Base-by-base conservation (phyloP, 2,329 filamentous ascomycete species). In the Apiospora marii region DNA sequence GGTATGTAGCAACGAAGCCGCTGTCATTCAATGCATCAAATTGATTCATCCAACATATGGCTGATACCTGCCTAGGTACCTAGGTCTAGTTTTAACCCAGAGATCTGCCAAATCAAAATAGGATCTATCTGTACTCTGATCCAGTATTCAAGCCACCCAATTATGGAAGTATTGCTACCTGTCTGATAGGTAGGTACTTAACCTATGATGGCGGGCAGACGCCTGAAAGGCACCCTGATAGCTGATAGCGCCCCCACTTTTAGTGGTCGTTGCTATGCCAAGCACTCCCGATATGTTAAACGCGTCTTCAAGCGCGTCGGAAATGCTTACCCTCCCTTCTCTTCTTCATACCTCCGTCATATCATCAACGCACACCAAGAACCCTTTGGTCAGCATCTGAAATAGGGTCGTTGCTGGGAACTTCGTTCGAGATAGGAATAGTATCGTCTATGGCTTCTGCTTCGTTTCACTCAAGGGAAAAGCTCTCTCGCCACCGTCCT, bases 401-500 rank as follows among this genome's bases (percentile, higher is more conserved):
- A 81, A 80, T 76, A 71, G 74, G 49, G 74, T 71, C 70, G 67
- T 72, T 74, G 75, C 77, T 64, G 34, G n/a, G 77, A 78, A 76
- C 8, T 30, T 34, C 69, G 58, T 75, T 80, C 82, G 81, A 81
- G 78, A 81, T 84, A 81, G 79, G 79, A 79, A 61, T 73, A 70
- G 67, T 69, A 71, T 73, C 72, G 73, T 68, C 70, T 72, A 70
- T 72, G 70, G 69, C 70, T 73, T 64, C 58, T 41, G 67, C 72
- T 71, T 74, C 73, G 71, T 72, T 75, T 73, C 53, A 75, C 75
- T 70, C 76, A 77, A 78, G 72, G 70, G 76, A 41, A 77, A 81
- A 82, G 79, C 82, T 87, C 87, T 87, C 87, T 89, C 85, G 83
- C 78, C 76, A 69, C 76, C 74, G 74, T 76, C 71, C 79, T 80